phyloP scores from a whole-genome alignment of 805 yeast species.

The Saccharomyces jurei region DNA sequence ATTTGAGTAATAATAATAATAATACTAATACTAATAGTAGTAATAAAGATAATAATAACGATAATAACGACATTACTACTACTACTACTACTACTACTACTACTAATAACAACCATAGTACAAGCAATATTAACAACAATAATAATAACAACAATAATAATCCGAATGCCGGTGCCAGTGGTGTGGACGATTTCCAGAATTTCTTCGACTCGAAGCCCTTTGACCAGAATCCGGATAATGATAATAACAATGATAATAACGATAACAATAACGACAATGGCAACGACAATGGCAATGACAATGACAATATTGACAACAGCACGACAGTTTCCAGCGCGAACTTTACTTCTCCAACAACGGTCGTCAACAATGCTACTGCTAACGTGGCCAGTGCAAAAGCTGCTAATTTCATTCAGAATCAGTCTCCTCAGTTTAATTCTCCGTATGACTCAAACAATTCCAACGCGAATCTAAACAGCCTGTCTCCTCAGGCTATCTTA shows the following conservation, averaged over 20 bases:
- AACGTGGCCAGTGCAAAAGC: neutral
- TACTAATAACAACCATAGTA: constrained; percentile 6
- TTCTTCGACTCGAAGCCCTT: constrained; percentile 36
- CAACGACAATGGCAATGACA: constrained; percentile 2
- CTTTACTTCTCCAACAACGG: neutral
- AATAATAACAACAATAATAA: constrained; percentile 2
- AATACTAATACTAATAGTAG: constrained; percentile 11
- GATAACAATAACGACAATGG: constrained; percentile 3
- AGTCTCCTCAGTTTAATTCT: neutral
- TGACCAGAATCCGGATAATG: constrained; percentile 25
- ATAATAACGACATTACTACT: neutral
- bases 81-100: neutral
- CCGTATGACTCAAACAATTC: constrained; percentile 1
- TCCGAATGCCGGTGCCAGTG: neutral
- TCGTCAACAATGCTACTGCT: neutral
- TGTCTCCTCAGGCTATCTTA: constrained; percentile 30
- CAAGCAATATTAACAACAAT: constrained; percentile 8
- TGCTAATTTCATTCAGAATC: neutral
- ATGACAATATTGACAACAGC: constrained; percentile 2
- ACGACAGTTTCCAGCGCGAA: constrained; percentile 1
- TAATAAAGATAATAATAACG: constrained; percentile 3
- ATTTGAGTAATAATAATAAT: constrained; percentile 16
- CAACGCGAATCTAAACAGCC: constrained; percentile 1
- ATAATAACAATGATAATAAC: constrained; percentile 2
- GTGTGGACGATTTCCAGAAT: constrained; percentile 27